Base-by-base conservation (phyloP, 805 yeast genomes). In the Sungouiozyma ichnusensis region DNA sequence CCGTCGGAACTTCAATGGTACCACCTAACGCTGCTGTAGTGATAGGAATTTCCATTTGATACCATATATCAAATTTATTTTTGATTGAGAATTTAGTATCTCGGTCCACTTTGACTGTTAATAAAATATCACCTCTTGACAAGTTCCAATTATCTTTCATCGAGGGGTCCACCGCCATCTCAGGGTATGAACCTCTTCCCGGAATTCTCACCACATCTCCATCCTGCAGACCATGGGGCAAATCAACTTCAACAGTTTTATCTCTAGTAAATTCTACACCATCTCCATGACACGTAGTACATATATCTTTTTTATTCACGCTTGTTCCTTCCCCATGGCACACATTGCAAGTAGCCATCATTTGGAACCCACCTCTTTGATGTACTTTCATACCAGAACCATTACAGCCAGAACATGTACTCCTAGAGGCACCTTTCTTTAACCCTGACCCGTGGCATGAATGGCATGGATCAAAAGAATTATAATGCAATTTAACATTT, bases 21-120 rank as follows among this genome's bases (percentile, higher is more conserved):
- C 99, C 99, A 46, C 99, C 99, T 36, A 92, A 69, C 0, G 96
- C 87, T 1, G 98, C 98, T 0, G 98, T 92, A 1, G 98, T 92
- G 78, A 86, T 83, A 38, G 92, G 83, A 40, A 92, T 78, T 36
- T 77, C 76, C 37, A 79, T 76, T 20, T 71, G 69, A 54, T 77
- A 74, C 44, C 82, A 60, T 44, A 92, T 71, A 53, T 85, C 81
- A 41, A 53, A 53, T 49, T 76, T 73, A 31, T 82, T 80, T 29
- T 68, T 69, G 39, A 95, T 73, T 20, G 69, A 65, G 63, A 88
- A 92, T 24, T 68, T 64, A 32, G 79, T 72, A 60, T 92, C 96
- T 24, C 79, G 79, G 50, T 73, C 69, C 20, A 92, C 92, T 48
- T 78, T 76, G 33, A 92, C 77, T 52, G 95, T 73, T 16, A 92